Percentiles rank a stretch among this genome's conserved stretches.
Evolutionary conservation across 495 filamentous ascomycete species (phyloP).

Genomic region (Pyrenula massariospora): DNA sequence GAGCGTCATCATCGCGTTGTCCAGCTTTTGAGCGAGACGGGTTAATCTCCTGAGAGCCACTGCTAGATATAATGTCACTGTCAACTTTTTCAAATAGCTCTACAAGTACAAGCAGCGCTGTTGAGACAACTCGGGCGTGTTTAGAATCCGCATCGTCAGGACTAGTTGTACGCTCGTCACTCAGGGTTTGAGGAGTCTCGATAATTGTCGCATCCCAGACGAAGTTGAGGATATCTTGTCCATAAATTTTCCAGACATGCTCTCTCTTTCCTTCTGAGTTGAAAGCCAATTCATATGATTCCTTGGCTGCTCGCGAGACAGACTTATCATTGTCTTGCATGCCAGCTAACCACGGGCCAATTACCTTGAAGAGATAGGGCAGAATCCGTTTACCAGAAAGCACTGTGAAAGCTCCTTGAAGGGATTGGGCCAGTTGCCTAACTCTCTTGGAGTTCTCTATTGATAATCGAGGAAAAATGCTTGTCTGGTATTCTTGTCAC

Average conservation of each 20-base stretch:
- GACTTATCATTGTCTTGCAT: slow-evolving; percentile 72
- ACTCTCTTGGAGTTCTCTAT: slow-evolving; percentile 83
- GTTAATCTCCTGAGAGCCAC: not conserved
- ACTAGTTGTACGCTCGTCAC: slow-evolving; percentile 74
- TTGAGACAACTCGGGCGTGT: slow-evolving; percentile 66
- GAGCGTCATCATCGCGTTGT: slow-evolving; percentile 11
- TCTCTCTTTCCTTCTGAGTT: slow-evolving; percentile 63
- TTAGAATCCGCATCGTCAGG: slow-evolving; percentile 77
- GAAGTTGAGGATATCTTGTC: slow-evolving; percentile 65
- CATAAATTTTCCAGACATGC: slow-evolving; percentile 66
- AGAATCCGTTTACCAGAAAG: slow-evolving; percentile 70
- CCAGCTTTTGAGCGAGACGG: not conserved
- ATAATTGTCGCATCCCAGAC: slow-evolving; percentile 60
- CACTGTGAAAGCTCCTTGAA: slow-evolving; percentile 61
- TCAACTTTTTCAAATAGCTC: slow-evolving; percentile 21
- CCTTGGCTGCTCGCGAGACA: slow-evolving; percentile 59
- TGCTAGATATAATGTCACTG: slow-evolving; percentile 4
- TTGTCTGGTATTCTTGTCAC: slow-evolving; percentile 39
- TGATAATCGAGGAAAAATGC: slow-evolving; percentile 74
- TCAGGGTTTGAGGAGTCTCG: slow-evolving; percentile 70
- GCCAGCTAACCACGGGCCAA: slow-evolving; percentile 81
- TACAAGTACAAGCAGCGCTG: slow-evolving; percentile 34
- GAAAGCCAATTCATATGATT: slow-evolving; percentile 63
- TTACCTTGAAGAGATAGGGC: slow-evolving; percentile 59
- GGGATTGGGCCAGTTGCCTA: slow-evolving; percentile 65